phyloP scores from a whole-genome alignment of 495 filamentous ascomycete species.

The Aspergillus asperescens region DNA sequence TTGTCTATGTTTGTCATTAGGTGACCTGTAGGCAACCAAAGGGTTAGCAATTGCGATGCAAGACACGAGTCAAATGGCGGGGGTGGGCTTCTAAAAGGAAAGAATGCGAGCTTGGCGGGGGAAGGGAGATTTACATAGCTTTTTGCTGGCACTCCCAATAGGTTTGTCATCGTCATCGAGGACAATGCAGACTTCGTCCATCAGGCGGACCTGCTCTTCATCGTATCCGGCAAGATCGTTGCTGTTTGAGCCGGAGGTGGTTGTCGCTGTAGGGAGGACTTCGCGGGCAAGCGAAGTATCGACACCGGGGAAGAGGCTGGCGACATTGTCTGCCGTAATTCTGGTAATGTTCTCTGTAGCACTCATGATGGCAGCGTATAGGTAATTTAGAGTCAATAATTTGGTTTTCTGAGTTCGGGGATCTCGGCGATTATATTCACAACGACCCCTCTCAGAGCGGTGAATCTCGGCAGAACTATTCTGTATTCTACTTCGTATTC shows the following conservation, averaged over 20 bases:
- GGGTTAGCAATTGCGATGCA: neutral
- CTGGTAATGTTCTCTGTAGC: conserved; percentile 44
- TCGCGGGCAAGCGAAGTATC: conserved; percentile 70
- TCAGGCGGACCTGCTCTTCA: conserved; percentile 92
- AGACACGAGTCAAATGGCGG: neutral
- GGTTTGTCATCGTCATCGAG: conserved; percentile 85
- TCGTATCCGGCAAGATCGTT: conserved; percentile 76
- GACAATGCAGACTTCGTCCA: conserved; percentile 99
- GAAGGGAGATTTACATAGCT: conserved; percentile 65
- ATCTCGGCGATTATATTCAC: neutral
- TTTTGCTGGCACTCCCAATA: conserved; percentile 97
- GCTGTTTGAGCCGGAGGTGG: conserved; percentile 29
- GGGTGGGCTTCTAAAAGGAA: neutral
- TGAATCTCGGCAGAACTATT: conserved; percentile 10
- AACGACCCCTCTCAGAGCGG: conserved; percentile 3
- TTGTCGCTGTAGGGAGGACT: conserved; percentile 47
- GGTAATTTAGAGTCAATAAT: neutral
- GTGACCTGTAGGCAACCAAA: conserved; percentile 57
- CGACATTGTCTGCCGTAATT: conserved; percentile 81
- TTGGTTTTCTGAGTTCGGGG: neutral
- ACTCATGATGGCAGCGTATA: conserved; percentile 37
- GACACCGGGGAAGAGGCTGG: conserved; percentile 90
- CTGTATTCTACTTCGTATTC: neutral
- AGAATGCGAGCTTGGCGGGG: neutral
- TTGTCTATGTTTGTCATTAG: conserved; percentile 97